Conservation (phyloP, 345 rosid species). For the Brassica juncea region DNA sequence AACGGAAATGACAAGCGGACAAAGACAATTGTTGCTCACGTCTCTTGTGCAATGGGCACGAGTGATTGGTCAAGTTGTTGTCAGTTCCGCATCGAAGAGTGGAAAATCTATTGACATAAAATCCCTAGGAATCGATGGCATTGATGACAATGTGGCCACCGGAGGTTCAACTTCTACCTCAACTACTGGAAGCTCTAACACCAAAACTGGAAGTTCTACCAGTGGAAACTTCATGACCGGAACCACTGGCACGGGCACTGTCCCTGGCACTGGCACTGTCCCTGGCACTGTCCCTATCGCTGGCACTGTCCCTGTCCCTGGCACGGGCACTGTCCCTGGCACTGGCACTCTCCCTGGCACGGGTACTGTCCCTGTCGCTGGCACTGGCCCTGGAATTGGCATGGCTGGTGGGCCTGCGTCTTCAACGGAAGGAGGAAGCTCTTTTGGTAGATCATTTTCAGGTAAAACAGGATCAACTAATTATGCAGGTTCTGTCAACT, state of each 20-base stretch:
- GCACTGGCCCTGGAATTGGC: not conserved
- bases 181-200: not conserved
- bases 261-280: not conserved
- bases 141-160: not conserved
- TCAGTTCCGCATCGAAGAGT: not conserved
- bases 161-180: not conserved
- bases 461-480: not conserved
- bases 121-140: conserved; percentile 23
- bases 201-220: not conserved
- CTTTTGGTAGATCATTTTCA: not conserved
- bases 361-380: not conserved
- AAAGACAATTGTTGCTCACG: conserved; percentile 1
- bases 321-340: not conserved
- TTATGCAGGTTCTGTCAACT: conserved; percentile 13
- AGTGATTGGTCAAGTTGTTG: conserved; percentile 14
- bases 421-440: not conserved
- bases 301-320: not conserved
- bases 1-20: not conserved
- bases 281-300: not conserved
- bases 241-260: not conserved
- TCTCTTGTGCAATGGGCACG: conserved; percentile 14
- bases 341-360: not conserved
- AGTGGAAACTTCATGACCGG: not conserved
- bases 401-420: not conserved
- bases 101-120: conserved; percentile 18